Base-by-base conservation (phyloP, 2,329 filamentous ascomycete species). In the Exophiala sp. region DNA sequence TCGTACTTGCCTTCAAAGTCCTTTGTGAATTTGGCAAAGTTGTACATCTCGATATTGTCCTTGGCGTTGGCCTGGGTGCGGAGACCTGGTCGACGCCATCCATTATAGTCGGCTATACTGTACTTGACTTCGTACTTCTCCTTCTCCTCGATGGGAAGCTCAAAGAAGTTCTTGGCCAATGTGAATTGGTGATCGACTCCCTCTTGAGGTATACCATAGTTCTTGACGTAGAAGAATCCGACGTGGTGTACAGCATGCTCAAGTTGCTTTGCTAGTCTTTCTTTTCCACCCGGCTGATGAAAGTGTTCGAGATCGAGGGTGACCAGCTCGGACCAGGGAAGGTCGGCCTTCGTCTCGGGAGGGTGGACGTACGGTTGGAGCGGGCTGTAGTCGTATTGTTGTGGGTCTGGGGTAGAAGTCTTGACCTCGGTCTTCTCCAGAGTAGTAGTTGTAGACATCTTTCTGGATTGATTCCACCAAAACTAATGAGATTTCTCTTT, bases 181-280 rank as follows among this genome's bases (percentile, higher is more conserved):
- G 81, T 78, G 60, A 83, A 85, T 60, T 85, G 82, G 0, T 72
- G 69, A 58, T 85, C 76, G 2, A 85, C 74, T 64, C 82, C 68
- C 34, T 81, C 78, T 63, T 83, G 78, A 0, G 69, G 70, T 1
- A 85, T 69, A 12, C 80, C 81, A 56, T 79, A 83, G 66, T 84
- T 83, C 58, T 75, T 78, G 24, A 85, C 76, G 58, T 84, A 84
- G 70, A 85, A 85, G 70, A 85, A 81, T 0, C 81, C 79, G 39
- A 75, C 70, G 32, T 73, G 69, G 45, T 75, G 71, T 6, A 78
- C 75, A 2, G 78, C 78, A 32, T 81, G 73, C 40, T 77, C 74
- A 2, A 84, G 72, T 61, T 82, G 77, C 29, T 72, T 69, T 0
- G 78, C 78, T 1, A 83, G 65, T 41, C 70, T 69, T 54, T 80